Evolutionary conservation across 306 rosid species (phyloP).

Genomic region (Carpinus fangiana): DNA sequence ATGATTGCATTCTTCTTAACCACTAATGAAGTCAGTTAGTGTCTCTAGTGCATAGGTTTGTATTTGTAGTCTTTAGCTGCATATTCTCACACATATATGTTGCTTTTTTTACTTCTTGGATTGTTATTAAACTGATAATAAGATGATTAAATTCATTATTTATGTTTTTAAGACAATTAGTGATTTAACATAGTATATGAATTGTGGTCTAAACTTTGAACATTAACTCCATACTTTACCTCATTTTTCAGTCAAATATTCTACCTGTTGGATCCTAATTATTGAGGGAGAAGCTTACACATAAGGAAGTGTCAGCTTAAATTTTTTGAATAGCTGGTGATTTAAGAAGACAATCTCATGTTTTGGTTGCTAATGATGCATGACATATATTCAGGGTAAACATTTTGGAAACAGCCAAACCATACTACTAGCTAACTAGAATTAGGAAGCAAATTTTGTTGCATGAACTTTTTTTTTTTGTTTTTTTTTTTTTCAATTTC

Average conservation of each 20-base stretch:
- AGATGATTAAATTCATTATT: no score
- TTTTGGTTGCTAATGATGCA: neutral
- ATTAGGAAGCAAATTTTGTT: neutral
- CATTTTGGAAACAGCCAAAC: constrained; percentile 1
- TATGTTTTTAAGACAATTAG: no score
- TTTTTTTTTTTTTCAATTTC: neutral
- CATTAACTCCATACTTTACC: no score
- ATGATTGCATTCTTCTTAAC: neutral
- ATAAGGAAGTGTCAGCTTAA: no score
- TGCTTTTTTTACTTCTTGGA: neutral
- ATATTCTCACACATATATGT: neutral
- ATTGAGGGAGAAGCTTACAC: no score
- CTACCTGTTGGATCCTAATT: no score
- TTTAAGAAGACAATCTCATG: neutral
- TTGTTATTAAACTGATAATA: neutral
- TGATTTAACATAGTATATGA: no score
- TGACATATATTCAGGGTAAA: neutral
- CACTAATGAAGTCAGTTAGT: neutral
- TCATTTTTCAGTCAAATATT: no score
- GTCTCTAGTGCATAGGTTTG: neutral
- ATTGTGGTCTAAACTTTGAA: no score
- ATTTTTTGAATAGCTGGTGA: neutral
- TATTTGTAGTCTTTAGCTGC: neutral
- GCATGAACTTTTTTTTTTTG: neutral
- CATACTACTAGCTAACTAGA: neutral